Evolutionary conservation across 2,329 filamentous ascomycete genomes (phyloP).

Genomic region (Diaporthe sp.): DNA sequence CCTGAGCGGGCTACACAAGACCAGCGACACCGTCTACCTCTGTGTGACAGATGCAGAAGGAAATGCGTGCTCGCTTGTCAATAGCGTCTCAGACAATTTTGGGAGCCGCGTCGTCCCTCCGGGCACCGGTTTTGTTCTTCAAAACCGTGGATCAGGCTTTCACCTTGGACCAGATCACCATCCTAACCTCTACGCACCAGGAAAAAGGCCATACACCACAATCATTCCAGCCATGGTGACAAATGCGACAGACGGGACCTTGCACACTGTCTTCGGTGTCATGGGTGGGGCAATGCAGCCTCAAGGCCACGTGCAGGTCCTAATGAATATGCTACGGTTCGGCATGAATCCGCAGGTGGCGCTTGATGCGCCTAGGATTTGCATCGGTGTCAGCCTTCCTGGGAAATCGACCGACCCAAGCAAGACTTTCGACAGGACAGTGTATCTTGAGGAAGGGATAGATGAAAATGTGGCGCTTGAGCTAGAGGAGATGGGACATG

Average conservation of each 20-base stretch:
- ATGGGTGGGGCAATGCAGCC: slow-evolving; percentile 99
- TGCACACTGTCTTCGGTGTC: slow-evolving; percentile 90
- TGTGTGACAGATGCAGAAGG: slow-evolving; percentile 83
- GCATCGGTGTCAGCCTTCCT: slow-evolving; percentile 81
- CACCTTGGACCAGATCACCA: slow-evolving; percentile 73
- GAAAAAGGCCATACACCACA: slow-evolving; percentile 93
- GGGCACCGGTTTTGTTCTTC: slow-evolving; percentile 89
- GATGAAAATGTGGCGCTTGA: slow-evolving; percentile 72
- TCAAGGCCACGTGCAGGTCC: slow-evolving; percentile 91
- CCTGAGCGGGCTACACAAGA: slow-evolving; percentile 63
- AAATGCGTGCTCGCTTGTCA: slow-evolving; percentile 95
- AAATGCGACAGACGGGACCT: slow-evolving; percentile 74
- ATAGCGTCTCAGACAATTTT: slow-evolving; percentile 89
- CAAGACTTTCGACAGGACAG: slow-evolving; percentile 70
- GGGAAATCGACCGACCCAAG: slow-evolving; percentile 58
- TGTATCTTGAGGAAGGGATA: slow-evolving; percentile 88
- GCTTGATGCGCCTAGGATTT: slow-evolving; percentile 88
- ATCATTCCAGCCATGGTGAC: slow-evolving; percentile 94
- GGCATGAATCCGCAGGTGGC: slow-evolving; percentile 85
- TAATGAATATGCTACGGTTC: slow-evolving; percentile 89
- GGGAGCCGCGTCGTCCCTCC: slow-evolving; percentile 88
- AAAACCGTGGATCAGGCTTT: slow-evolving; percentile 92
- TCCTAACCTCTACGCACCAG: slow-evolving; percentile 82
- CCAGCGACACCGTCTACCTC: slow-evolving; percentile 94
- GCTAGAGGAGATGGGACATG: slow-evolving; percentile 77